Base-by-base conservation (phyloP, 495 filamentous ascomycete genomes). In the Podospora appendiculata region DNA sequence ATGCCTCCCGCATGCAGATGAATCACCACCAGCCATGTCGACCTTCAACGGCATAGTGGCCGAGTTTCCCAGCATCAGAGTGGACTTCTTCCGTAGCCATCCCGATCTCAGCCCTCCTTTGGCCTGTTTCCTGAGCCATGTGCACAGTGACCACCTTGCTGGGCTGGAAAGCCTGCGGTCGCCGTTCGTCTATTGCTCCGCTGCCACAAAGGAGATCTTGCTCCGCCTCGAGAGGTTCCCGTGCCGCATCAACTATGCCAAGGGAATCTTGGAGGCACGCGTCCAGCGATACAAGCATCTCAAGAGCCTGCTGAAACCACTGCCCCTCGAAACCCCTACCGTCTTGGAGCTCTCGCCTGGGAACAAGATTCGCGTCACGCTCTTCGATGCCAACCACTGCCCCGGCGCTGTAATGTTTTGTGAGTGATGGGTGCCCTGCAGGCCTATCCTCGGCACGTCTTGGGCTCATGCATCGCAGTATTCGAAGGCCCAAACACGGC, bases 341-440 rank as follows among this genome's bases (percentile, higher is more conserved):
- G 64, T 75, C 36, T 79, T 97, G 51, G 88, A 96, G 56, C 72
- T 96, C 8, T 76, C 76, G 3, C 87, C 82, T 0, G 77, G 77
- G 6, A 78, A 79, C 48, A 68, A 69, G 10, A 84, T 96, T 44
- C 80, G 82, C 47, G 88, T 95, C 35, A 95, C 91, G 3, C 75
- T 96, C 0, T 79, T 96, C 35, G 84, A 96, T 72, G 91, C 92
- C 8, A 96, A 97, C 61, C 92, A 96, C 60, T 97, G 92, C 62
- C 73, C 84, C 16, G 92, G 92, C 3, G 84, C 90, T 17, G 90
- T 96, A 32, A 95, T 96, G 89, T 96, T 96, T 61, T 54, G 76
- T 79, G 58, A 17, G 53, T 42, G 8, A 11, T 35, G 25, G 25
- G 25, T 5, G 25, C 25, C 43, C 43, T 13, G 5, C 33, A 18